Evolutionary conservation across 768 basidiomycete species (phyloP).

Genomic region (Cubamyces sp.): DNA sequence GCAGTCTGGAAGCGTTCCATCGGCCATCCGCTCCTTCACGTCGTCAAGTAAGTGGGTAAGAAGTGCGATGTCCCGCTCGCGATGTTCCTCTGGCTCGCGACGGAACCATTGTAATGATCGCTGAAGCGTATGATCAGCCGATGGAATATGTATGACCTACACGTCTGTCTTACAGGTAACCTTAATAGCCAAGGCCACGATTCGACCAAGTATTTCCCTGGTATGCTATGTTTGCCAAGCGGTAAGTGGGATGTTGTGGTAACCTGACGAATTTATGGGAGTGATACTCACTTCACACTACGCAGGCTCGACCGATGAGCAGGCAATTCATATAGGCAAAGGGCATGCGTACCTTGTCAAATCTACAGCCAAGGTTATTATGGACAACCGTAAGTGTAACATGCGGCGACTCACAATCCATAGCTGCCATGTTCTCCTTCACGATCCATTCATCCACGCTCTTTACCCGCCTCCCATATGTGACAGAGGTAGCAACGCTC

Average conservation of each 20-base stretch:
- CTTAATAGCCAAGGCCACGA: slow-evolving; percentile 51
- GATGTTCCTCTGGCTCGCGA: slow-evolving; percentile 43
- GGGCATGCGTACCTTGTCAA: slow-evolving; percentile 23
- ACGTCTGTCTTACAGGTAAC: slow-evolving; percentile 40
- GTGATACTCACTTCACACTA: slow-evolving; percentile 41
- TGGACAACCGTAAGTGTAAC: neutral
- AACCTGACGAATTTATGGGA: neutral
- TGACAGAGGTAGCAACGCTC: slow-evolving; percentile 48
- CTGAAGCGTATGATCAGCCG: slow-evolving; percentile 22
- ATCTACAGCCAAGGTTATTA: slow-evolving; percentile 11
- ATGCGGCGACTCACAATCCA: slow-evolving; percentile 42
- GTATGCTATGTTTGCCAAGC: slow-evolving; percentile 39
- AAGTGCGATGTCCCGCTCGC: slow-evolving; percentile 43
- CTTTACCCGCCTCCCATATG: slow-evolving; percentile 48
- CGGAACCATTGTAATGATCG: slow-evolving; percentile 49
- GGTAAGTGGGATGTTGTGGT: neutral
- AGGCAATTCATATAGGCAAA: too few species aligned
- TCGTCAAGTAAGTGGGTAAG: slow-evolving; percentile 46
- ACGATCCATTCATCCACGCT: slow-evolving; percentile 52
- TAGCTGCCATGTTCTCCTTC: slow-evolving; percentile 47
- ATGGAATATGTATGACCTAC: neutral
- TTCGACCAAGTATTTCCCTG: slow-evolving; percentile 53
- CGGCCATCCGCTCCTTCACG: slow-evolving; percentile 46
- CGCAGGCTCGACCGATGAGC: too few species aligned
- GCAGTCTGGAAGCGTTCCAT: slow-evolving; percentile 44